Conservation (phyloP, 225 moss, liverwort and hornwort genomes). For the Sphagnum tenellum region DNA sequence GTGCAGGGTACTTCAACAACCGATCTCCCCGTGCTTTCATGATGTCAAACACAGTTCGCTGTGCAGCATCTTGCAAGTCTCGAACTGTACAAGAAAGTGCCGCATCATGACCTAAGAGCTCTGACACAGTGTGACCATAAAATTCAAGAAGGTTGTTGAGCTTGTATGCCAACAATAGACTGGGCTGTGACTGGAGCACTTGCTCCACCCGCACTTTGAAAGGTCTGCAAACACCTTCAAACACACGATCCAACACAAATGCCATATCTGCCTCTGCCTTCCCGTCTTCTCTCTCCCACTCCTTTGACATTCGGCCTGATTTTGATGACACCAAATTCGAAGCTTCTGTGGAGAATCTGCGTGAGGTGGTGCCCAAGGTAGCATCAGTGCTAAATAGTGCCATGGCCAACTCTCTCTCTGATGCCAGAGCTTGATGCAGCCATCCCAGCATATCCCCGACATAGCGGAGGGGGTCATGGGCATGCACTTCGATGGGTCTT, state of each 20-base stretch:
- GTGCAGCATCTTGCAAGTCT: conserved; percentile 84
- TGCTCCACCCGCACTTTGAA: conserved; percentile 99
- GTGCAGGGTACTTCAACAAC: conserved; percentile 65
- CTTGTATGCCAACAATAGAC: conserved; percentile 84
- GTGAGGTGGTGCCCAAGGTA: conserved; percentile 60
- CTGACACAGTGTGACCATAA: conserved; percentile 84
- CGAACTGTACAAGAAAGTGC: conserved; percentile 83
- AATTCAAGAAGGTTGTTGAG: conserved; percentile 93
- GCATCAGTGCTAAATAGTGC: conserved; percentile 89
- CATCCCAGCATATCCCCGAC: conserved; percentile 99
- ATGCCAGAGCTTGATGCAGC: conserved; percentile 99
- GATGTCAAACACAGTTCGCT: conserved; percentile 82
- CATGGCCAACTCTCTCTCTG: conserved; percentile 88
- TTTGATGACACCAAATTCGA: conserved; percentile 47
- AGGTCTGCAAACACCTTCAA: conserved; percentile 95
- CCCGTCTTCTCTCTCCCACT: conserved; percentile 66
- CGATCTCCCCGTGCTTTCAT: conserved; percentile 90
- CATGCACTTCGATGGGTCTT: conserved; percentile 98
- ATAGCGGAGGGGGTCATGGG: conserved; percentile 93
- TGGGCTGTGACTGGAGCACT: conserved; percentile 93
- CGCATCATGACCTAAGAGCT: conserved; percentile 70
- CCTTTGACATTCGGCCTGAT: conserved; percentile 41
- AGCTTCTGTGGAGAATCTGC: conserved; percentile 73
- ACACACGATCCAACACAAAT: conserved; percentile 86
- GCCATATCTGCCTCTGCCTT: conserved; percentile 83